A percentile compares a stretch with the other conserved stretches of the same genome.
Conservation (phyloP, 352 stramenopile genomes). For the Phytophthora boehmeriae region DNA sequence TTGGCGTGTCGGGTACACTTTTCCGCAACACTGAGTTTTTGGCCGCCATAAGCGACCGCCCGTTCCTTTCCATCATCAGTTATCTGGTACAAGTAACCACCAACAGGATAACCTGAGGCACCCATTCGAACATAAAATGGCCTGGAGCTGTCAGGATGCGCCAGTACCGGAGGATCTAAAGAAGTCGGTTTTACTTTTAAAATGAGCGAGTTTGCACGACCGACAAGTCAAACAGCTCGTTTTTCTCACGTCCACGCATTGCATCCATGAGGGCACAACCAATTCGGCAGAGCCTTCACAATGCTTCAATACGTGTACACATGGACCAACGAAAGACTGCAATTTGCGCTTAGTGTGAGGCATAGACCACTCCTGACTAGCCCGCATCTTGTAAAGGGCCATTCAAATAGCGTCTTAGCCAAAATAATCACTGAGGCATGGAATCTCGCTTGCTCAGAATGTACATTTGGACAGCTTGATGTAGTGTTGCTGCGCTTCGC, state of each 20-base stretch:
- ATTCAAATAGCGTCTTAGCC: slow-evolving; percentile 8
- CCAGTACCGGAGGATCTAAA: neutral
- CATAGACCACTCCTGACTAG: slow-evolving; percentile 1
- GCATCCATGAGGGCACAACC: slow-evolving; percentile 5
- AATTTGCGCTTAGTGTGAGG: slow-evolving; percentile 7
- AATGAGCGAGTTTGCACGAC: slow-evolving; percentile 1
- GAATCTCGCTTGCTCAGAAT: slow-evolving; percentile 14
- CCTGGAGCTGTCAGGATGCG: neutral
- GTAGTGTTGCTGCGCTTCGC: slow-evolving; percentile 1
- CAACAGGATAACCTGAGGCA: slow-evolving; percentile 6
- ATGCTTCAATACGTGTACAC: slow-evolving; percentile 14
- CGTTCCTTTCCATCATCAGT: neutral
- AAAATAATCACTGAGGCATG: neutral
- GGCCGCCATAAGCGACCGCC: slow-evolving; percentile 9
- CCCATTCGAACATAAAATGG: slow-evolving; percentile 15
- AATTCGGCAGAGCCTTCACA: slow-evolving; percentile 5
- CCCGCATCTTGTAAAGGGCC: slow-evolving; percentile 3
- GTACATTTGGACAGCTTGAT: slow-evolving; percentile 14
- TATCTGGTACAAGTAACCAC: slow-evolving; percentile 6
- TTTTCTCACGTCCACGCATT: neutral
- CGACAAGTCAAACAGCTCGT: neutral
- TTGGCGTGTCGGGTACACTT: slow-evolving; percentile 3
- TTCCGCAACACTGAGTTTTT: slow-evolving; percentile 3
- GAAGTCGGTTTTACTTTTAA: neutral
- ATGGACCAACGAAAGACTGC: slow-evolving; percentile 10